Percentiles rank a stretch among this genome's conserved stretches.
Evolutionary conservation across 805 yeast genomes (phyloP).

Genomic region (Kregervanrija fluxuum): DNA sequence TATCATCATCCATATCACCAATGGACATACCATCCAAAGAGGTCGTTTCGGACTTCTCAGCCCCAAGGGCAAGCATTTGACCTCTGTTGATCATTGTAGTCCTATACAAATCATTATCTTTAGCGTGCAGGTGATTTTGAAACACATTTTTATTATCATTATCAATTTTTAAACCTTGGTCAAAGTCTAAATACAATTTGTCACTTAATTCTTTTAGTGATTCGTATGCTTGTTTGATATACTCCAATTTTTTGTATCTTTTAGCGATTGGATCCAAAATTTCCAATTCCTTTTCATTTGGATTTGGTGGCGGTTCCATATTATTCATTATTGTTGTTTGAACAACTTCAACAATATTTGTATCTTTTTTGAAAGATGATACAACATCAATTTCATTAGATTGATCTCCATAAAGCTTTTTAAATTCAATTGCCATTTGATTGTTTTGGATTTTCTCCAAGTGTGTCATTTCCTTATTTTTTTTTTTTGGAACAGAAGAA

Average conservation of each 20-base stretch:
- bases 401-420: slow-evolving; percentile 2
- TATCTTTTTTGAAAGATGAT: slow-evolving; percentile 8
- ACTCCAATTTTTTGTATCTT: not conserved
- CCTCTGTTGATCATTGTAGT: not conserved
- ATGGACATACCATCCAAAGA: slow-evolving; percentile 5
- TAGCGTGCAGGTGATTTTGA: too few species aligned
- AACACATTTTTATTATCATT: too few species aligned
- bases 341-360: slow-evolving; percentile 19
- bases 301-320: slow-evolving; percentile 15
- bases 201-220: not conserved
- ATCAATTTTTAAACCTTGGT: too few species aligned
- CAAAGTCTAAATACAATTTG: not conserved
- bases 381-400: slow-evolving; percentile 1
- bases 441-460: slow-evolving; percentile 14
- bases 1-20: slow-evolving; percentile 3
- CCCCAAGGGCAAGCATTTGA: not conserved
- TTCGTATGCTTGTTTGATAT: not conserved
- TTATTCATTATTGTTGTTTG: slow-evolving; percentile 21
- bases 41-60: slow-evolving; percentile 5
- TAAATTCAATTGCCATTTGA: slow-evolving; percentile 13
- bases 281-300: slow-evolving; percentile 5
- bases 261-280: not conserved
- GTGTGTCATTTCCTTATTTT: slow-evolving; percentile 10
- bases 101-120: too few species aligned
- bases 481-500: slow-evolving; percentile 12